A percentile compares a stretch with the other conserved stretches of the same genome.
Evolutionary conservation across 108 stramenopile genomes (phyloP).

Genomic region (Skeletonema costatum): DNA sequence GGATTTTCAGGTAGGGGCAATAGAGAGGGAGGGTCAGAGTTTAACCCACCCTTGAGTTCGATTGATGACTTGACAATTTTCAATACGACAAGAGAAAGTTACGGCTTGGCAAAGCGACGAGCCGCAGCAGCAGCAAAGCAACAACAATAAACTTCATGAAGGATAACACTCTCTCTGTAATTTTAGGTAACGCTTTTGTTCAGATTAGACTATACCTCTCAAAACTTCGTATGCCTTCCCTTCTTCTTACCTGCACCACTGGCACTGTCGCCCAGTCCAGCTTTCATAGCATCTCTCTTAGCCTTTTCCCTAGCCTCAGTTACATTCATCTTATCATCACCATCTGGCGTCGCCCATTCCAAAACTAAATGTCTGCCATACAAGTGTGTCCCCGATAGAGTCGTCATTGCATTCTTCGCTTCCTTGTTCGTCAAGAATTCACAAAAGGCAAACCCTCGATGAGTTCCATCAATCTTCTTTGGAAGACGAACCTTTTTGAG

Average conservation of each 20-base stretch:
- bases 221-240: slow-evolving; percentile 37
- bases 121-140: slow-evolving; percentile 9
- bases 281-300: slow-evolving; percentile 59
- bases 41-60: slow-evolving; percentile 28
- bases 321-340: slow-evolving; percentile 61
- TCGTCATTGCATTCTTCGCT: slow-evolving; percentile 84
- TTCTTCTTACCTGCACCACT: slow-evolving; percentile 13
- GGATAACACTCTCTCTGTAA: background rate
- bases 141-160: background rate
- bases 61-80: slow-evolving; percentile 34
- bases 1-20: slow-evolving; percentile 35
- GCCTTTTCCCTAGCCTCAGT: slow-evolving; percentile 71
- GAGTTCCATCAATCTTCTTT: slow-evolving; percentile 94
- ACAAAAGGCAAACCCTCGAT: slow-evolving; percentile 99
- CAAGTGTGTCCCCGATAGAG: slow-evolving; percentile 92
- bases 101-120: slow-evolving; percentile 31
- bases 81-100: slow-evolving; percentile 42
- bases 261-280: slow-evolving; percentile 28
- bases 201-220: background rate
- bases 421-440: slow-evolving; percentile 95
- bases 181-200: background rate
- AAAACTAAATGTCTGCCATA: slow-evolving; percentile 98
- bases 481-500: slow-evolving; percentile 96
- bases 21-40: slow-evolving; percentile 42
- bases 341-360: slow-evolving; percentile 89